Evolutionary conservation across 202 grass and related monocot genomes (phyloP), one percentile per base, ranked within the genome.

Genomic region (Panicum hallii): DNA sequence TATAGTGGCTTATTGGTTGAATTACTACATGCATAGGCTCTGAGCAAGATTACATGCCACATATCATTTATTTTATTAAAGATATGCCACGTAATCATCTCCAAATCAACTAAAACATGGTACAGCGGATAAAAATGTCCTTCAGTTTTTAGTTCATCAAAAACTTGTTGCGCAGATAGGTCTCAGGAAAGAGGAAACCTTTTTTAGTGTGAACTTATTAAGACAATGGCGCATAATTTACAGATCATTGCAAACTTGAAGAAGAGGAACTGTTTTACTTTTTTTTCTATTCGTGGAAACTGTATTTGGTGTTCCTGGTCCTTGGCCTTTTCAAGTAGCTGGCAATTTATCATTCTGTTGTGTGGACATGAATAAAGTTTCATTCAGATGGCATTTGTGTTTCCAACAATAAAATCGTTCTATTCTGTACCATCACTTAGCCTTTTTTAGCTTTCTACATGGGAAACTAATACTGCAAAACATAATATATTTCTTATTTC

Each of bases 161-260:
- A 46, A 13, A 20, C 22, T 62, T 69, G 32, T 68, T 26, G 26
- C 26, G 42, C 11, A 28, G 6, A 0, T n/a, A 49, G 17, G n/a
- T 84, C 50, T 36, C 8, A 60, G 6, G 53, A 89, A 42, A 65
- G 23, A 60, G 6, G 53, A 89, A 42, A 65, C 36, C 52, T 2
- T 55, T 38, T 68, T 45, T 30, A 28, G 4, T 54, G 20, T 73
- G 8, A 67, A 28, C 15, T 9, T 44, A 77, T 34, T 14, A 77
- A 63, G 34, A 38, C 5, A 71, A 76, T 63, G 17, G 32, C 34
- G 22, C 44, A 70, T 75, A 74, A 28, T 58, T 23, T 65, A 7
- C 4, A 40, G 22, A 74, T 32, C 26, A 57, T 67, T 8, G 57
- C 60, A 66, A 74, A 32, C 40, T 60, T 52, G 49, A 54, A 83